A percentile compares a stretch with the other conserved stretches of the same genome.
Conservation (phyloP, 495 filamentous ascomycete genomes). For the Chaetomidium leptoderma region DNA sequence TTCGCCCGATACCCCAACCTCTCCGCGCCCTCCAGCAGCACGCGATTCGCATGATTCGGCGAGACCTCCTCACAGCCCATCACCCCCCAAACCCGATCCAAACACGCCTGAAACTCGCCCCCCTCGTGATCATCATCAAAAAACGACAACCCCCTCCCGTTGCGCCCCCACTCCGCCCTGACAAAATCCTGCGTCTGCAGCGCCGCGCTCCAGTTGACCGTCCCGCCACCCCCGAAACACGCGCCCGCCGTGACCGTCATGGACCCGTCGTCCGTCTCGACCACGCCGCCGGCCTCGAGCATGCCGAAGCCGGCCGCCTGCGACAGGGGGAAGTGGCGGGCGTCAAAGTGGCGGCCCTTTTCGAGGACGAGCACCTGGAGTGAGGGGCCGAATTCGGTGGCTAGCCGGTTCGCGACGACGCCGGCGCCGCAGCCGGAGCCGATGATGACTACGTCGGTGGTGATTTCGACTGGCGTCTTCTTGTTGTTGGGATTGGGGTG, state of each 20-base stretch:
- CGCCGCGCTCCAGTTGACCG: conserved; percentile 83
- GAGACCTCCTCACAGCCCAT: conserved; percentile 74
- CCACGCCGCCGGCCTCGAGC: conserved; percentile 56
- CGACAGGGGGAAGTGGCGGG: conserved; percentile 63
- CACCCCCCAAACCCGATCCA: conserved; percentile 58
- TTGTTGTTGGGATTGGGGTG: conserved; percentile 23
- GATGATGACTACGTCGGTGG: conserved; percentile 79
- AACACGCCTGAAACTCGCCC: conserved; percentile 64
- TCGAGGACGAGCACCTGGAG: conserved; percentile 75
- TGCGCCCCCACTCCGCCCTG: conserved; percentile 72
- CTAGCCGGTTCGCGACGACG: conserved; percentile 74
- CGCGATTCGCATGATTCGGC: conserved; percentile 65
- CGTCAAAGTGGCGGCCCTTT: conserved; percentile 46
- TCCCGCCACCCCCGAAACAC: conserved; percentile 82
- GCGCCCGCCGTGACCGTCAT: conserved; percentile 62
- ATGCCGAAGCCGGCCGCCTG: conserved; percentile 58
- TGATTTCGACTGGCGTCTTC: conserved; percentile 43
- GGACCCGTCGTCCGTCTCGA: conserved; percentile 58
- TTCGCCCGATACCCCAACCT: conserved; percentile 71
- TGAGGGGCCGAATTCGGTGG: conserved; percentile 55
- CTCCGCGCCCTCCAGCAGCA: conserved; percentile 68
- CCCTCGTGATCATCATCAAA: too few species aligned
- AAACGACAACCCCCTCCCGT: conserved; percentile 63
- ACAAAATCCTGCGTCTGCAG: conserved; percentile 79
- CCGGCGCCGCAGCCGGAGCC: conserved; percentile 87